A percentile compares a stretch with the other conserved stretches of the same genome.
These are phyloP conservation scores for Arthrobotrys pseudoclavata DNA, from an alignment of 2,329 filamentous ascomycete genomes.

Conservation along the genomic window DNA sequence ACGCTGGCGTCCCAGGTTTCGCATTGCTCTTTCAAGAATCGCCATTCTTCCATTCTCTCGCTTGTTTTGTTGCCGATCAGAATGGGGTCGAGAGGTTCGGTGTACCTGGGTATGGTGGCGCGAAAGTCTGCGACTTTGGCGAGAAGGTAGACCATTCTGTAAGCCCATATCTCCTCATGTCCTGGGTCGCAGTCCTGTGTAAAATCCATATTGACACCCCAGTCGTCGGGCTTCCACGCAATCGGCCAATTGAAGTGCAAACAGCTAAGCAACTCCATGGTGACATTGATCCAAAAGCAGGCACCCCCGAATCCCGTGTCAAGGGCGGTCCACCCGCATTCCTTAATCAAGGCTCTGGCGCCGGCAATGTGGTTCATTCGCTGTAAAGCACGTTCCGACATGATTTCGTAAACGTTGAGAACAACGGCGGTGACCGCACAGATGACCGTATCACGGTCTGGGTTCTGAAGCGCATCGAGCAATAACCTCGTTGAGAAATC, in stretches of 20 bases:
- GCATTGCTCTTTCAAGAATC: conserved; percentile 81
- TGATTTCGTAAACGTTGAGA: conserved; percentile 91
- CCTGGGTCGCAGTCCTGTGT: conserved; percentile 70
- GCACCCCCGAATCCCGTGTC: conserved; percentile 84
- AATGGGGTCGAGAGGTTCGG: conserved; percentile 64
- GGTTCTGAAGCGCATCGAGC: conserved; percentile 82
- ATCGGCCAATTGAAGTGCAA: conserved; percentile 88
- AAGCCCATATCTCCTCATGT: conserved; percentile 86
- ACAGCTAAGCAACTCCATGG: conserved; percentile 89
- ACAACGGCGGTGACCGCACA: conserved; percentile 90
- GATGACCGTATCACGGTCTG: conserved; percentile 83
- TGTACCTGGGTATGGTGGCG: conserved; percentile 70
- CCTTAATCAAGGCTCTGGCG: conserved; percentile 85
- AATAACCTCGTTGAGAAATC: conserved; percentile 85
- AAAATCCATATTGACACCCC: conserved; percentile 87
- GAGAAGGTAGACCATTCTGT: conserved; percentile 88
- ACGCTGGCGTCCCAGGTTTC: conserved; percentile 84
- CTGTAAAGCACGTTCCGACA: conserved; percentile 82
- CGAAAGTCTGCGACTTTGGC: conserved; percentile 90
- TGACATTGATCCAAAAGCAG: conserved; percentile 94
- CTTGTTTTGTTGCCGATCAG: conserved; percentile 66
- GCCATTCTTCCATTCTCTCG: conserved; percentile 77
- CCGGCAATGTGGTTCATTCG: conserved; percentile 92
- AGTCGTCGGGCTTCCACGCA: conserved; percentile 89
- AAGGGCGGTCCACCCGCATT: conserved; percentile 87